Evolutionary conservation across 139 green algal species (phyloP), one percentile per base, ranked within the genome.

Genomic region (Micractinium sp.): DNA sequence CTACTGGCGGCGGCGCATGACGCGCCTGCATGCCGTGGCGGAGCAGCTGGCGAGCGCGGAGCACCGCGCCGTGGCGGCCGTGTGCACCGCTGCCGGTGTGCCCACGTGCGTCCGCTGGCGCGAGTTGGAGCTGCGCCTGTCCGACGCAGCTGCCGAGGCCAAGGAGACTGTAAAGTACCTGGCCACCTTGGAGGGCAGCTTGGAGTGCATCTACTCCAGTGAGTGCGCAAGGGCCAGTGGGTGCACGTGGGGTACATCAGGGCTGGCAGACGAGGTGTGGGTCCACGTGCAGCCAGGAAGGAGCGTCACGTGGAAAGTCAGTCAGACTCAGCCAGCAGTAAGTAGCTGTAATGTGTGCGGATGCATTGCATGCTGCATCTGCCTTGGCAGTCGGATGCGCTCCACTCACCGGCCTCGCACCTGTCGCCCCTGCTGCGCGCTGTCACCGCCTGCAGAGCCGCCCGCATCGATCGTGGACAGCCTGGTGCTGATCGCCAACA

Each of bases 111-210:
- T 92, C 82, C 93, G 92, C n/a, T 99, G 96, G 96, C 96, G 96
- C 82, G 92, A 91, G n/a, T 90, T 98, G 25, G 95, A 98, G 86
- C 89, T 96, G 88, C 87, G 92, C 89, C 89, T 98, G 63, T 96
- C 95, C 25, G 97, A 99, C 85, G 96, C 95, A 0, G 94, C 94
- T 36, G 97, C 97, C n/a, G 97, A 99, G 92, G 94, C 96, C 38
- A 97, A 97, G 92, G 96, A 98, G 90, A 99, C 98, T 60, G 95
- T 98, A 69, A 98, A 97, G 93, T 99, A 98, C 93, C 93, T 99
- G 63, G 90, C 91, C 39, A 98, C 96, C 12, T 91, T 99, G 90
- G 96, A 98, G 91, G 95, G 95, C 90, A 93, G 92, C 61, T 86
- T 98, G 77, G 96, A 97, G 94, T 93, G 95, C 27, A 95, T 98